These are phyloP conservation scores for Neofusicoccum umdonicola DNA, from an alignment of 2,329 filamentous ascomycete genomes.

Conservation along the genomic window DNA sequence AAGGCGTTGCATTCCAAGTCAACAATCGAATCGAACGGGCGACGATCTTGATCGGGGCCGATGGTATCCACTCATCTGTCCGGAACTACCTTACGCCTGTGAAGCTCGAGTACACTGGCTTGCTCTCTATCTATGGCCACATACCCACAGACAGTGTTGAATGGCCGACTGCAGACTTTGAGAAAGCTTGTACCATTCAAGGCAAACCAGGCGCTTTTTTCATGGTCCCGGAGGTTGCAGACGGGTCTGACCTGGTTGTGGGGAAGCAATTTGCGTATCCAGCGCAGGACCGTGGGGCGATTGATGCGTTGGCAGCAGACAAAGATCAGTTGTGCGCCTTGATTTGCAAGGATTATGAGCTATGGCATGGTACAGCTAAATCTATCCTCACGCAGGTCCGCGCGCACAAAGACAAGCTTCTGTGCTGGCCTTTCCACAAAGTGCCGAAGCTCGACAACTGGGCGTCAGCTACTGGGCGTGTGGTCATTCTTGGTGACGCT, in stretches of 20 bases:
- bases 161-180: not conserved
- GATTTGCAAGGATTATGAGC: slow-evolving; percentile 33
- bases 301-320: not conserved
- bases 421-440: slow-evolving; percentile 52
- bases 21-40: slow-evolving; percentile 43
- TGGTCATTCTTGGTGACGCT: slow-evolving; percentile 48
- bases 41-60: slow-evolving; percentile 52
- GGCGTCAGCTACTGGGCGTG: slow-evolving; percentile 37
- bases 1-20: slow-evolving; percentile 45
- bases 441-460: slow-evolving; percentile 49
- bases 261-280: not conserved
- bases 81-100: slow-evolving; percentile 48
- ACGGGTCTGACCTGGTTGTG: slow-evolving; percentile 52
- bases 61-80: slow-evolving; percentile 58
- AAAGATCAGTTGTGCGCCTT: slow-evolving; percentile 35
- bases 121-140: slow-evolving; percentile 26
- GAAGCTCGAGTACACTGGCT: slow-evolving; percentile 42
- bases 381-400: slow-evolving; percentile 36
- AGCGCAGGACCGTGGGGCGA: not conserved
- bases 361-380: slow-evolving; percentile 38
- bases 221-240: slow-evolving; percentile 48
- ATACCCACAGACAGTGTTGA: not conserved
- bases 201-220: slow-evolving; percentile 48
- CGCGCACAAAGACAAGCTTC: slow-evolving; percentile 27
- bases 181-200: not conserved